Percentiles rank a stretch among this genome's conserved stretches.
Evolutionary conservation across 768 basidiomycete genomes (phyloP).

Genomic region (Boletus barrowsii): DNA sequence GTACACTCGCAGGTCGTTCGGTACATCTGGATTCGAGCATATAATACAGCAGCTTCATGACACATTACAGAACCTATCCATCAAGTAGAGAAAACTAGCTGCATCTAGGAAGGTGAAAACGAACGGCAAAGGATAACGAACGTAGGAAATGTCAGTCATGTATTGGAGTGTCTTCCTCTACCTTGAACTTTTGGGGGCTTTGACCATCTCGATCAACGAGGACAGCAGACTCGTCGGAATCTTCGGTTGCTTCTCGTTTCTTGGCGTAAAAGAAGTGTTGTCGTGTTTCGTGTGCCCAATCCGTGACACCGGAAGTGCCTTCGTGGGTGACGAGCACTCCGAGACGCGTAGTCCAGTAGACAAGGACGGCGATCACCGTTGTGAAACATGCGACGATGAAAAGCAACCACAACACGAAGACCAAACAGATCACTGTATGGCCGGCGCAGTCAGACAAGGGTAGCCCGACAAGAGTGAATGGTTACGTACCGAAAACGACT

Average conservation of each 20-base stretch:
- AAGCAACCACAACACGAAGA: conserved; percentile 31
- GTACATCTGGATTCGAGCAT: conserved; percentile 7
- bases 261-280: conserved; percentile 17
- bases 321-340: conserved; percentile 33
- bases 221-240: conserved; percentile 25
- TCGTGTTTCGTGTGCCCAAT: conserved; percentile 30
- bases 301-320: conserved; percentile 31
- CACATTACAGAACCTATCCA: not conserved
- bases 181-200: conserved; percentile 19
- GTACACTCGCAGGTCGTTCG: not conserved
- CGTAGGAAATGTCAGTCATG: not conserved
- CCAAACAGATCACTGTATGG: conserved; percentile 33
- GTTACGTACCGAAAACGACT: conserved; percentile 24
- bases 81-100: not conserved
- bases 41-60: conserved; percentile 14
- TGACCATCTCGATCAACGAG: conserved; percentile 20
- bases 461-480: not conserved
- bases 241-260: conserved; percentile 20
- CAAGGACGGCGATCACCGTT: conserved; percentile 28
- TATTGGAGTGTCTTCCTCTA: conserved; percentile 13
- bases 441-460: not conserved
- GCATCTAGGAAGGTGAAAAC: not conserved
- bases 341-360: conserved; percentile 36
- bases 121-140: not conserved
- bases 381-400: conserved; percentile 34